phyloP scores from a whole-genome alignment of 371 early-diverging fungal genomes.

The Mucor racemosus region DNA sequence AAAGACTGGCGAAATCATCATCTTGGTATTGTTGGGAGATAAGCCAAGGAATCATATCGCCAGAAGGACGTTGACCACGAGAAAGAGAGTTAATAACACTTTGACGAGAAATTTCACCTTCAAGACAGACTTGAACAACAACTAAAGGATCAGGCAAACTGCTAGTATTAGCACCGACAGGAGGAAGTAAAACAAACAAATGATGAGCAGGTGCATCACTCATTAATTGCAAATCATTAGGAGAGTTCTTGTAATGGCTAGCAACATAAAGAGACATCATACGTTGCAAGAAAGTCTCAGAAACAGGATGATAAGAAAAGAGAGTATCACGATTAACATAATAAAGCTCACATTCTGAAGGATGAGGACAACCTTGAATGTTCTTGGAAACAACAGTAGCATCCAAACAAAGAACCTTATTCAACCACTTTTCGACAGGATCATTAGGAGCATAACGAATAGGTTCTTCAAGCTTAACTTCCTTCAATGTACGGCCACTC shows the following conservation, averaged over 20 bases:
- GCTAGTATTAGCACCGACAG: slow-evolving; percentile 69
- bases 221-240: slow-evolving; percentile 98
- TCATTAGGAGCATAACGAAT: slow-evolving; percentile 96
- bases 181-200: slow-evolving; percentile 96
- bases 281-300: slow-evolving; percentile 95
- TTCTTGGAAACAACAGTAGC: slow-evolving; percentile 77
- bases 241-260: slow-evolving; percentile 99
- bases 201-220: slow-evolving; percentile 99
- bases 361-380: slow-evolving; percentile 90
- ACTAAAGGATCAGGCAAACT: slow-evolving; percentile 94
- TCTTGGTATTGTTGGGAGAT: slow-evolving; percentile 97
- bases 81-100: slow-evolving; percentile 83
- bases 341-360: slow-evolving; percentile 93
- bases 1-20: slow-evolving; percentile 92
- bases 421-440: slow-evolving; percentile 97
- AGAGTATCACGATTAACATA: slow-evolving; percentile 96
- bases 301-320: slow-evolving; percentile 94
- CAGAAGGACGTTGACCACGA: slow-evolving; percentile 87
- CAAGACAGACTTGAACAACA: slow-evolving; percentile 93
- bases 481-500: slow-evolving; percentile 83
- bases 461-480: slow-evolving; percentile 92
- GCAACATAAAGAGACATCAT: slow-evolving; percentile 98
- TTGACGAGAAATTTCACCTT: slow-evolving; percentile 93
- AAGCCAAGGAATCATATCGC: slow-evolving; percentile 99
- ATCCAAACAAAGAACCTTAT: slow-evolving; percentile 93